These are phyloP conservation scores for Phaffomyces thermotolerans DNA, from an alignment of 805 yeast species.

Conservation along the genomic window DNA sequence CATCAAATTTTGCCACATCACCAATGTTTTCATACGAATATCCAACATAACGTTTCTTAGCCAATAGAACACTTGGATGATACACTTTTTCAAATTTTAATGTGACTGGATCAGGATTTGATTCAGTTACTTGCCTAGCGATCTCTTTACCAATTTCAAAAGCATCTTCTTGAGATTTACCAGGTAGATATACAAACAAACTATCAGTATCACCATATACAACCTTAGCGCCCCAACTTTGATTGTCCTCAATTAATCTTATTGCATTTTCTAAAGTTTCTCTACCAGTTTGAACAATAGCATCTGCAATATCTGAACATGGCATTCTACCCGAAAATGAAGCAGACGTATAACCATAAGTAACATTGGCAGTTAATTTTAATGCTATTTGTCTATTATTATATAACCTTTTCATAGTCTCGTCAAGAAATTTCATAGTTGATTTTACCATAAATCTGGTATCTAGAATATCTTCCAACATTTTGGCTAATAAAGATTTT, in stretches of 20 bases:
- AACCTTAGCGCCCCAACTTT: constrained; percentile 78
- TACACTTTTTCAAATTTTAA: constrained; percentile 91
- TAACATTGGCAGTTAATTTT: constrained; percentile 88
- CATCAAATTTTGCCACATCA: constrained; percentile 66
- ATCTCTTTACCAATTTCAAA: constrained; percentile 67
- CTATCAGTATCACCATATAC: constrained; percentile 98
- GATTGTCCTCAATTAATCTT: constrained; percentile 50
- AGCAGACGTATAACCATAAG: constrained; percentile 94
- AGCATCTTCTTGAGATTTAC: constrained; percentile 69
- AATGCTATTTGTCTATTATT: constrained; percentile 80
- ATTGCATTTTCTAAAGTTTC: constrained; percentile 75
- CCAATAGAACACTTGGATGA: constrained; percentile 72
- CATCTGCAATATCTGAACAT: constrained; percentile 89
- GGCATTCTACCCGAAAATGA: constrained; percentile 97
- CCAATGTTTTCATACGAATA: constrained; percentile 56
- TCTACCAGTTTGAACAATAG: constrained; percentile 85
- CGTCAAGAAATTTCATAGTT: constrained; percentile 57
- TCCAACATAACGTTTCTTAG: constrained; percentile 91
- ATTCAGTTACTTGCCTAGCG: constrained; percentile 52
- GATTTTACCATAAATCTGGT: constrained; percentile 72
- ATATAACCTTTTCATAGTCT: constrained; percentile 43
- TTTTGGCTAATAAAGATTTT: constrained; percentile 68
- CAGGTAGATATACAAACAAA: constrained; percentile 84
- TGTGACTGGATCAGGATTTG: constrained; percentile 74
- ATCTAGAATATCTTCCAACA: constrained; percentile 78